Conservation (phyloP, 176 grass and related monocot species). For the Saccharum officinarum region DNA sequence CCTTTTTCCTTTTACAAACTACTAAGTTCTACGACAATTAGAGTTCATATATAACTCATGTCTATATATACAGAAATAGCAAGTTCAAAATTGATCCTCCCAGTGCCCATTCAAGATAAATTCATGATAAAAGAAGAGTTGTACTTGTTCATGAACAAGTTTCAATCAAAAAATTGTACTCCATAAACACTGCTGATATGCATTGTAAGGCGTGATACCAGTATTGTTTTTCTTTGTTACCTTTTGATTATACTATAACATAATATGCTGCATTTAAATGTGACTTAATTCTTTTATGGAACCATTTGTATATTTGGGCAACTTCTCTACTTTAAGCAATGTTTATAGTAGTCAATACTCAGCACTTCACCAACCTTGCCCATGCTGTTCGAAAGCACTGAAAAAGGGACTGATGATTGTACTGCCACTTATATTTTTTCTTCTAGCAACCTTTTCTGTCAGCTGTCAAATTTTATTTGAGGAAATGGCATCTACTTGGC, state of each 20-base stretch:
- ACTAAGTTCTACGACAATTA: neutral
- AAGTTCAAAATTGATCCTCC: neutral
- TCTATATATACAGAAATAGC: neutral
- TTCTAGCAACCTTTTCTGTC: neutral
- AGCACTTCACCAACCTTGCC: neutral
- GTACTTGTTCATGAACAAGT: neutral
- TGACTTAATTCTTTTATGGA: neutral
- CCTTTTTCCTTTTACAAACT: neutral
- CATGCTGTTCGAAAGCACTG: neutral
- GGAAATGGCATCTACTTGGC: neutral
- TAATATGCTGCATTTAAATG: neutral
- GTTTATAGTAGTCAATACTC: neutral
- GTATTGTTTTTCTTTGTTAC: neutral
- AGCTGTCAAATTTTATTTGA: neutral
- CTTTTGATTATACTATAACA: neutral
- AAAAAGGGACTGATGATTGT: neutral
- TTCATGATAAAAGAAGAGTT: neutral
- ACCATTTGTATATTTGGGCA: neutral
- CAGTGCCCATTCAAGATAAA: neutral
- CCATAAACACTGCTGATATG: neutral
- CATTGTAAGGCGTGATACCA: neutral
- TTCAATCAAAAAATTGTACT: neutral
- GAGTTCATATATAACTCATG: neutral
- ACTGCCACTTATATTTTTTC: neutral
- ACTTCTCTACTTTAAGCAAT: neutral